Evolutionary conservation across 2,329 filamentous ascomycete species (phyloP).

Genomic region (Cytospora leucostoma): DNA sequence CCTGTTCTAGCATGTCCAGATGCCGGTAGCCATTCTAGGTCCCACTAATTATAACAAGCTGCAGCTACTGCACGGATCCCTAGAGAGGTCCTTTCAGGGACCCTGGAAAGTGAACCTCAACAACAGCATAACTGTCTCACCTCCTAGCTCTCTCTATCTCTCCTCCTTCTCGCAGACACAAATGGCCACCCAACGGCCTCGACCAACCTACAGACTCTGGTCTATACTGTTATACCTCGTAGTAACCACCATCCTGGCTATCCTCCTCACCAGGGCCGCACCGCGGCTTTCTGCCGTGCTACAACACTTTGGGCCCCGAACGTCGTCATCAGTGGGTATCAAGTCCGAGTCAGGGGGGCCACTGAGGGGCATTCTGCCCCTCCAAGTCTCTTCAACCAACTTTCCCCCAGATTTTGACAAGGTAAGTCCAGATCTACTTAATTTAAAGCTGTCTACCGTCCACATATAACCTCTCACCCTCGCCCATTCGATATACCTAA

Average conservation of each 20-base stretch:
- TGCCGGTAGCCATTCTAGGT: too few relatives aligned
- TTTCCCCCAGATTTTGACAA: slow-evolving; percentile 12
- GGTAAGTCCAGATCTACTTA: slow-evolving; percentile 7
- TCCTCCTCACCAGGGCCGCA: slow-evolving; percentile 28
- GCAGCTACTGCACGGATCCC: too few relatives aligned
- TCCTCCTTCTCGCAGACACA: background rate
- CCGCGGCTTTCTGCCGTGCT: slow-evolving; percentile 29
- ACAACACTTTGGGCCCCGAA: slow-evolving; percentile 27
- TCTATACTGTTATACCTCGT: slow-evolving; percentile 24
- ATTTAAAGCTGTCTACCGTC: background rate
- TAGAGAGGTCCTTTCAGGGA: too few relatives aligned
- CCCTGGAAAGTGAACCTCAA: background rate
- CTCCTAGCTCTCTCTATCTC: background rate
- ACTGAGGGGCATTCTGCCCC: slow-evolving; percentile 28
- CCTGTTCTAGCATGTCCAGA: too few relatives aligned
- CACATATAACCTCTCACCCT: background rate
- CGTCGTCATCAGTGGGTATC: slow-evolving; percentile 28
- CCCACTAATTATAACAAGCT: too few relatives aligned
- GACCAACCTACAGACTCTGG: slow-evolving; percentile 17
- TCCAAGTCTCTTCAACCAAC: slow-evolving; percentile 20
- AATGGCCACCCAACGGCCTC: slow-evolving; percentile 18
- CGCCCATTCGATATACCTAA: background rate
- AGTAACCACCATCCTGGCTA: slow-evolving; percentile 30
- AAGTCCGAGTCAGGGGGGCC: slow-evolving; percentile 20
- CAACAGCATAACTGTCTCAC: background rate